phyloP scores from a whole-genome alignment of 2,329 filamentous ascomycete genomes.

The Hypoxylon sp. region DNA sequence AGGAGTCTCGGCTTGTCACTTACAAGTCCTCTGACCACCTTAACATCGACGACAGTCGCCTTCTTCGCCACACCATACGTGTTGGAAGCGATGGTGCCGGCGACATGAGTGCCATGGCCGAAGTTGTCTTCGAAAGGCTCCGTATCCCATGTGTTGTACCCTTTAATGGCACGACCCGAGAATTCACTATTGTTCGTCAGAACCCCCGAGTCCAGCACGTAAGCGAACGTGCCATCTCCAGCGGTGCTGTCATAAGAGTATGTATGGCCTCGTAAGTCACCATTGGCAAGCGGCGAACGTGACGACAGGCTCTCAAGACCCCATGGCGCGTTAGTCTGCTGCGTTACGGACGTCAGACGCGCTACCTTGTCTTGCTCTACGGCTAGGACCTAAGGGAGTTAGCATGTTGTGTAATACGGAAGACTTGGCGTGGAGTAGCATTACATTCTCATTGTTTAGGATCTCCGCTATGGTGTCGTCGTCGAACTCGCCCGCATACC shows the following conservation, averaged over 20 bases:
- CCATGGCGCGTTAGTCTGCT: constrained; percentile 50
- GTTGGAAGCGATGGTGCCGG: constrained; percentile 37
- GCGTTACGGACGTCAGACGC: constrained; percentile 41
- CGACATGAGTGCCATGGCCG: constrained; percentile 59
- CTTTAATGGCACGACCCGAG: constrained; percentile 47
- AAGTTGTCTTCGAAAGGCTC: constrained; percentile 47
- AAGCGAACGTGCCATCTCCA: constrained; percentile 54
- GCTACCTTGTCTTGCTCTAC: constrained; percentile 37
- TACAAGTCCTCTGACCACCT: constrained; percentile 36
- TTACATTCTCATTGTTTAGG: constrained; percentile 28
- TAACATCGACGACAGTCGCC: constrained; percentile 39
- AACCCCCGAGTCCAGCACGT: constrained; percentile 63
- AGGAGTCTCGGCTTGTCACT: constrained; percentile 40
- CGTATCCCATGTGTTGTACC: constrained; percentile 41
- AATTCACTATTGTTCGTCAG: constrained; percentile 55
- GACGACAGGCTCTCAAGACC: constrained; percentile 41
- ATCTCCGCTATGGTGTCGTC: constrained; percentile 33
- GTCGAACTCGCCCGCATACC: constrained; percentile 41
- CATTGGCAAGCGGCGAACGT: constrained; percentile 46
- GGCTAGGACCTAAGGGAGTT: constrained; percentile 23
- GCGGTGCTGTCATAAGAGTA: constrained; percentile 47
- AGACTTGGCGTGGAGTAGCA: not conserved
- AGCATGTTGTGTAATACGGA: not conserved
- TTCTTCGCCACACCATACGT: constrained; percentile 47
- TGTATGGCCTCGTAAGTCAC: constrained; percentile 23